Base-by-base conservation (phyloP, 768 basidiomycete species). In the Fomitopsis pulvina region DNA sequence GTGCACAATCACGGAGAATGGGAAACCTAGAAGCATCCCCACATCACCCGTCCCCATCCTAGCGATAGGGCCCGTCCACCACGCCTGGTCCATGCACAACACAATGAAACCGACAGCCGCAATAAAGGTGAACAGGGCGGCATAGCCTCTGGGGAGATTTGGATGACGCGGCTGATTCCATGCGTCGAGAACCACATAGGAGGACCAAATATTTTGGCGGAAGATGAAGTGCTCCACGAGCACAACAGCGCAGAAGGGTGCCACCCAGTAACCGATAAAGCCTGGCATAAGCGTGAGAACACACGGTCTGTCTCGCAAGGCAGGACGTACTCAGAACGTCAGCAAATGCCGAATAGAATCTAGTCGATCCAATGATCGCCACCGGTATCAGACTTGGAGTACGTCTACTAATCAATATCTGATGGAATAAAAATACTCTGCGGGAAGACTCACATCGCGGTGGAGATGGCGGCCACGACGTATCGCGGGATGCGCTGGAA, bases 21-120 rank as follows among this genome's bases (percentile, higher is more conserved):
- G 56, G 30, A 60, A 61, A 9, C 59, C 58, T n/a, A 56, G 43
- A 5, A 61, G 24, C 57, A 79, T 66, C 3, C 72, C 76, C 32
- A 78, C 68, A 51, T 79, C 78, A 21, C 78, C 78, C 18, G 74
- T 70, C 11, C 70, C 67, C 8, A 46, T 44, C 16, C 44, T 54
- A 27, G 78, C 78, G 40, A 79, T 67, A 1, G 76, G 74, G 1
- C 78, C 78, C 9, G 68, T 66, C 52, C 67, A 79, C 74, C 74
- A 79, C 45, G 22, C 71, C 46, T 79, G 76, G 48, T 71, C 67
- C 73, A 78, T 78, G 56, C 72, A 74, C 18, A 72, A 64, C 11
- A 77, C 66, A 45, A 74, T 60, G 38, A 70, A 56, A 9, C 69
- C 66, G 24, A 67, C 64, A 5, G 64, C 64, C n/a, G 66, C 69